Evolutionary conservation across 208 protist species (phyloP).

Genomic region (Leishmania braziliensis): DNA sequence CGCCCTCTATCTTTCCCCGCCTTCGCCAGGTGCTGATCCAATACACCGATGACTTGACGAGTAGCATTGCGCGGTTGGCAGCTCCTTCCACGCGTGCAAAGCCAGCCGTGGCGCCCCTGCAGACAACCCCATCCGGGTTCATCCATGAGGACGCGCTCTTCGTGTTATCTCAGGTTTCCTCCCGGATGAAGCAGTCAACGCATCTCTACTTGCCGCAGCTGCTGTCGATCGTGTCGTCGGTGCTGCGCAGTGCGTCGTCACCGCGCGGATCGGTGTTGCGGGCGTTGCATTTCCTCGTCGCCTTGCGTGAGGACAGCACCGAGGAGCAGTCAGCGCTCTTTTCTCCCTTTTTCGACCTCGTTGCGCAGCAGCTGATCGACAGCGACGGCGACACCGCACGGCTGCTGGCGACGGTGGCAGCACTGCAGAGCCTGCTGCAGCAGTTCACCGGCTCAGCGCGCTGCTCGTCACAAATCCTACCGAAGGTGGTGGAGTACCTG

Average conservation of each 20-base stretch:
- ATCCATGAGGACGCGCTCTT: constrained; percentile 29
- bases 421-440: constrained; percentile 71
- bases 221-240: constrained; percentile 29
- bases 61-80: constrained; percentile 5
- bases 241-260: constrained; percentile 31
- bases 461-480: constrained; percentile 32
- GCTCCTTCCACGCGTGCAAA: constrained; percentile 5
- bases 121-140: not conserved
- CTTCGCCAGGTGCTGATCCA: constrained; percentile 66
- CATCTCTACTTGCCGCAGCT: constrained; percentile 31
- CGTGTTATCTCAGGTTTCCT: constrained; percentile 24
- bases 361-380: constrained; percentile 61
- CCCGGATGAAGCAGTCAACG: constrained; percentile 25
- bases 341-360: constrained; percentile 62
- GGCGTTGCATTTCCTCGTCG: constrained; percentile 61
- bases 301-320: constrained; percentile 73
- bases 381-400: constrained; percentile 62
- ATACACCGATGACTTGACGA: constrained; percentile 54
- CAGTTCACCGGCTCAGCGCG: constrained; percentile 44
- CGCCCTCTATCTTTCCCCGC: constrained; percentile 61
- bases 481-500: constrained; percentile 49
- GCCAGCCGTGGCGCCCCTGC: constrained; percentile 44
- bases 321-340: constrained; percentile 62
- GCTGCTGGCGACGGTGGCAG: constrained; percentile 51
- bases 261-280: constrained; percentile 51